Evolutionary conservation across 108 stramenopile species (phyloP).

Genomic region (Nitzschia sp.): DNA sequence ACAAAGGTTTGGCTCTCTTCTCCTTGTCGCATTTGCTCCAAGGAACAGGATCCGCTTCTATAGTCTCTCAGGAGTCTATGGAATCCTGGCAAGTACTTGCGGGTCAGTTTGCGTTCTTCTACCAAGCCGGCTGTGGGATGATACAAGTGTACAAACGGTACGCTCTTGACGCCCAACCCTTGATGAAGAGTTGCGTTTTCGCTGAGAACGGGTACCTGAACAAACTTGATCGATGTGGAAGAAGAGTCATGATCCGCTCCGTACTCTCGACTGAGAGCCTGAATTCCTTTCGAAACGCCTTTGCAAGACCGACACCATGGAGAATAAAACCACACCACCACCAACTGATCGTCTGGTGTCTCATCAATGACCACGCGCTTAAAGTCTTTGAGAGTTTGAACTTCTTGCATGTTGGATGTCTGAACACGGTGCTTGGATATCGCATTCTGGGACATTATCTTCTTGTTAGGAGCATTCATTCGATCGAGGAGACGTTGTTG

Average conservation of each 20-base stretch:
- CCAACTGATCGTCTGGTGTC: constrained; percentile 28
- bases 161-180: constrained; percentile 65
- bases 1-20: neutral
- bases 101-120: constrained; percentile 40
- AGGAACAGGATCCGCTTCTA: constrained; percentile 18
- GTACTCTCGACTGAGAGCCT: constrained; percentile 49
- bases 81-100: constrained; percentile 23
- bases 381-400: constrained; percentile 61
- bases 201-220: constrained; percentile 72
- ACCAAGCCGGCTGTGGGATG: constrained; percentile 66
- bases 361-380: constrained; percentile 50
- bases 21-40: constrained; percentile 1
- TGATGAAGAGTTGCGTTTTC: constrained; percentile 73
- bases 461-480: constrained; percentile 15
- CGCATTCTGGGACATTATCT: neutral
- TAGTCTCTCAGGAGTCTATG: constrained; percentile 26
- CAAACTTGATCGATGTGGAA: constrained; percentile 52
- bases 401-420: constrained; percentile 27
- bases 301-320: constrained; percentile 86
- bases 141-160: constrained; percentile 79
- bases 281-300: constrained; percentile 62
- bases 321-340: constrained; percentile 79
- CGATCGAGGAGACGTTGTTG: constrained; percentile 17
- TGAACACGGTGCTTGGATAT: constrained; percentile 5
- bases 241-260: too few relatives aligned